Evolutionary conservation across 2,329 filamentous ascomycete genomes (phyloP).

Genomic region (Penicillium janthinellum): DNA sequence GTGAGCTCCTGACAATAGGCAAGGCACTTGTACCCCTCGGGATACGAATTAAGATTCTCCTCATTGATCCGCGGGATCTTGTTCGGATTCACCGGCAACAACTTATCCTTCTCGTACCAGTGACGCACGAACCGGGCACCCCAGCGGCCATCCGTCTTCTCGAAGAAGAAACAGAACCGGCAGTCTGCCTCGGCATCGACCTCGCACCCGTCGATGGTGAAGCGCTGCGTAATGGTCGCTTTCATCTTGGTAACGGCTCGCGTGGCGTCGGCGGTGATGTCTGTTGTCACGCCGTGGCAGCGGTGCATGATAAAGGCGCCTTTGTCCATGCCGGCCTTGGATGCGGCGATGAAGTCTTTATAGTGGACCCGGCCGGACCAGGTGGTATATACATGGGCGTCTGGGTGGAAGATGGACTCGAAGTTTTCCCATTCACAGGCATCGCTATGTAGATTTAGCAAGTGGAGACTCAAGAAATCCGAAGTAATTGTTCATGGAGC

Average conservation of each 20-base stretch:
- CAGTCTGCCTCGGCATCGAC: conserved; percentile 53
- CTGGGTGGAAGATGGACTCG: conserved; percentile 52
- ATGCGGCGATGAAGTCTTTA: conserved; percentile 52
- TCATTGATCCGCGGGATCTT: conserved; percentile 47
- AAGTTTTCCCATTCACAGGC: conserved; percentile 58
- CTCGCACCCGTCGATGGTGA: conserved; percentile 45
- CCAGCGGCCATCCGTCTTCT: conserved; percentile 47
- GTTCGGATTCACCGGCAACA: conserved; percentile 49
- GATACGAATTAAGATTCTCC: conserved; percentile 44
- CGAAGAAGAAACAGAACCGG: conserved; percentile 52
- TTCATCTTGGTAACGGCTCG: conserved; percentile 55
- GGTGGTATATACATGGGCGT: conserved; percentile 54
- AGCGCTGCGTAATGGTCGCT: conserved; percentile 54
- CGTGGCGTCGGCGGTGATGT: conserved; percentile 43
- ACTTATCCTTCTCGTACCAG: conserved; percentile 58
- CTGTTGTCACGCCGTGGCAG: conserved; percentile 47
- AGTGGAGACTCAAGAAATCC: not conserved
- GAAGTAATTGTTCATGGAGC: not conserved
- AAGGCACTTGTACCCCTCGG: conserved; percentile 50
- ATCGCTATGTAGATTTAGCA: conserved; percentile 35
- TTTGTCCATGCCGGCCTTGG: conserved; percentile 53
- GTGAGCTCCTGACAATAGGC: conserved; percentile 48
- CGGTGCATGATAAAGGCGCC: conserved; percentile 62
- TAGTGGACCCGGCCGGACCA: conserved; percentile 51
- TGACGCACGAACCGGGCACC: conserved; percentile 49